Evolutionary conservation across 1,139 yeast genomes (phyloP), one percentile per base, ranked within the genome.

Genomic region (Zygoascus hellenicus): DNA sequence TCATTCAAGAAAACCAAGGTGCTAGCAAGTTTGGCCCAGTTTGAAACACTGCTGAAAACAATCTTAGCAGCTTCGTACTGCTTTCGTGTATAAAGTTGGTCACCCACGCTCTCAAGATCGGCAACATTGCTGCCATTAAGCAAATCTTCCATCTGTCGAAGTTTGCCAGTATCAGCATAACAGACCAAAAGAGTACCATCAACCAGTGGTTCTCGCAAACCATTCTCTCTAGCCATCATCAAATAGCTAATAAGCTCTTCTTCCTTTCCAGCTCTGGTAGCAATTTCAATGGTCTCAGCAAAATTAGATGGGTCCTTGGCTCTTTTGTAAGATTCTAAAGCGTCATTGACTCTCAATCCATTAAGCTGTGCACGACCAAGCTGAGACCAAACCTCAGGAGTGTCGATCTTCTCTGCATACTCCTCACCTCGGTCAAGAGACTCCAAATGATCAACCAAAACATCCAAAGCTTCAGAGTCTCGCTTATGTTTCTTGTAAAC

Each of bases 361-460:
- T 89, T 88, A 62, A 92, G 77, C 71, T 94, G 98, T 49, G 98
- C 97, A 65, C 83, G 80, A 77, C 97, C 99, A 53, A 94, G 78
- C 68, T 89, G 95, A 61, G 86, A 83, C 97, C 97, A 92, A 55
- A 92, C 76, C 58, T 84, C 96, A 11, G 95, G 80, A 36, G 78
- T 75, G 60, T 90, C 92, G 57, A 88, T 74, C 68, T 86, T 87
- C 59, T 90, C 97, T 54, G 96, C 97, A 61, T 87, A 94, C 52
- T 82, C 80, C 62, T 85, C 94, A 62, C 95, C 98, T 65, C 98
- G 83, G 67, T 92, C 98, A 53, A 92, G 78, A 11, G 96, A 87
- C 84, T 90, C 78, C 57, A 92, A 75, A 59, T 92, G 95, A 61
- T 92, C 98, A 53, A 89, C 94, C 62, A 92, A 75, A 28, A 92